A percentile compares a stretch with the other conserved stretches of the same genome.
These are phyloP conservation scores for Scedosporium dehoogii DNA, from an alignment of 2,329 filamentous ascomycete species.

Conservation along the genomic window DNA sequence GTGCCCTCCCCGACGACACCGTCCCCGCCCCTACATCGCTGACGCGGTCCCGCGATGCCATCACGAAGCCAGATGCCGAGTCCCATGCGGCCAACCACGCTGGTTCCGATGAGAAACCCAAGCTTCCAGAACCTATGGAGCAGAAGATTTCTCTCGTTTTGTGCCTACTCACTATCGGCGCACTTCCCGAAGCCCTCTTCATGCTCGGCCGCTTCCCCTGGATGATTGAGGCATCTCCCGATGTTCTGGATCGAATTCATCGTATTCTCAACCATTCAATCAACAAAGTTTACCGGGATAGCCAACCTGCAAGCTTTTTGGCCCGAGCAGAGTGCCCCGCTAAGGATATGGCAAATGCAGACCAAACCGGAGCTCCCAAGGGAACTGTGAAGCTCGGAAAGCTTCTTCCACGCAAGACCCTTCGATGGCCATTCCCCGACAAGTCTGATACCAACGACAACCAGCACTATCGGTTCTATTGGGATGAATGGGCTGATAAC, in stretches of 20 bases:
- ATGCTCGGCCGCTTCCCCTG: conserved; percentile 88
- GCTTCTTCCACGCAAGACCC: conserved; percentile 51
- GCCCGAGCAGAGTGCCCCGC: conserved; percentile 25
- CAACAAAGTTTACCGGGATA: conserved; percentile 55
- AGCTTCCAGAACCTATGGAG: conserved; percentile 63
- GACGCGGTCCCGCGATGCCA: conserved; percentile 34
- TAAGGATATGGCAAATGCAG: conserved; percentile 37
- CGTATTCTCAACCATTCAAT: conserved; percentile 78
- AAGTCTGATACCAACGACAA: conserved; percentile 65
- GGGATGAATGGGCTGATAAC: conserved; percentile 94
- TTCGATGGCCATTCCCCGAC: conserved; percentile 80
- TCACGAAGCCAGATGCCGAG: conserved; percentile 34
- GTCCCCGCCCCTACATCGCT: conserved; percentile 33
- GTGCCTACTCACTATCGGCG: conserved; percentile 81
- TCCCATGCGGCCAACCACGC: conserved; percentile 17
- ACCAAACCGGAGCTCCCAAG: conserved; percentile 60
- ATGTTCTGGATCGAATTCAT: conserved; percentile 70
- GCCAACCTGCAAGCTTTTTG: conserved; percentile 23
- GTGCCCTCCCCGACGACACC: conserved; percentile 77
- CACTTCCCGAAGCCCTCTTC: conserved; percentile 84
- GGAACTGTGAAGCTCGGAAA: conserved; percentile 55
- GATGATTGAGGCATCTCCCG: conserved; percentile 76
- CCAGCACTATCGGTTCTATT: conserved; percentile 85
- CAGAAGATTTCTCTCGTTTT: conserved; percentile 82
- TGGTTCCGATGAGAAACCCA: conserved; percentile 36